Base-by-base conservation (phyloP, 345 rosid genomes). In the Adansonia digitata region DNA sequence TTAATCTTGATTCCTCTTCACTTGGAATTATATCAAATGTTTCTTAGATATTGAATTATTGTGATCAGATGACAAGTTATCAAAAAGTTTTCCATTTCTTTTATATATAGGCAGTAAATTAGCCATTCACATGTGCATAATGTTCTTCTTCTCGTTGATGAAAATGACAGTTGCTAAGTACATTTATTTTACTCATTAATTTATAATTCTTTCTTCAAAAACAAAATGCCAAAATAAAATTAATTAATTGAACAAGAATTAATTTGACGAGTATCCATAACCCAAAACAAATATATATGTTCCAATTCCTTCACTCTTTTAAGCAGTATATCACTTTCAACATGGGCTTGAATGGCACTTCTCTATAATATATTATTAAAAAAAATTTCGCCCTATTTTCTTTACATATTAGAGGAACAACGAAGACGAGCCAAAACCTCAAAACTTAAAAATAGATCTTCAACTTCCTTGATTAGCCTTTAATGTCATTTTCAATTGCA, bases 401-500 rank as follows among this genome's bases (percentile, higher is more conserved):
- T 35, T 7, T 61, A n/a, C 17, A 22, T 39, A 40, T 40, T 39
- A 40, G 17, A 37, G 7, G 29, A 4, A 37, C 15, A n/a, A 34
- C 3, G 5, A 4, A 42, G 2, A 24, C 1, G 17, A 2, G 71
- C 26, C 71, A 42, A 43, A 12, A 12, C n/a, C 70, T 42, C 48
- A 42, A 42, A 42, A 5, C 18, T 14, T 2, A 9, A 67, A 43
- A 67, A 20, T 20, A 12, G 17, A 40, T 39, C 10, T 2, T 24
- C 35, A 17, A 46, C 37, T 8, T 46, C 15, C 22, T 68, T 27
- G 40, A 46, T 17, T 43, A 6, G 53, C 53, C 40, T 65, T 45
- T 27, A 27, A 68, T 27, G 57, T 67, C 71, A 45, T 67, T 67
- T 67, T 67, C 71, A 67, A 22, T 26, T 26, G 61, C 20, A n/a